Evolutionary conservation across 331 rosid genomes (phyloP).

Genomic region (Acacia concinna): DNA sequence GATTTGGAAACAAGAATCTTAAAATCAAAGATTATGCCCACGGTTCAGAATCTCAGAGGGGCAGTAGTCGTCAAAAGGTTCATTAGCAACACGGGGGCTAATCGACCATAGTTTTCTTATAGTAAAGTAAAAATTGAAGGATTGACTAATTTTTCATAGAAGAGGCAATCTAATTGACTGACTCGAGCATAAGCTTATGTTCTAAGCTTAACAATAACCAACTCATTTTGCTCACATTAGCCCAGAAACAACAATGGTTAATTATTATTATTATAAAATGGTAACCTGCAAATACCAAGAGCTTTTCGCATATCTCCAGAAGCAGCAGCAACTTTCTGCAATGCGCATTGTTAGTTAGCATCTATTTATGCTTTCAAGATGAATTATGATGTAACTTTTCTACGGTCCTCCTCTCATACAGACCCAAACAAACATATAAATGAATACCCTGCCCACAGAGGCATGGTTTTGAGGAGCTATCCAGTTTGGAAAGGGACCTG

Average conservation of each 20-base stretch:
- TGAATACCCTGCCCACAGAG: neutral
- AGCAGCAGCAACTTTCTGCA: conserved; percentile 95
- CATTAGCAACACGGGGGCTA: neutral
- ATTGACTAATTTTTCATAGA: neutral
- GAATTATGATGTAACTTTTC: neutral
- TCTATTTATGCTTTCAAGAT: conserved; percentile 7
- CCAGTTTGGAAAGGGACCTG: neutral
- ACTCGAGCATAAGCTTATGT: neutral
- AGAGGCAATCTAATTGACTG: neutral
- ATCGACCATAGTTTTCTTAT: neutral
- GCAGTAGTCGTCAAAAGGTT: neutral
- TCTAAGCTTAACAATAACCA: neutral
- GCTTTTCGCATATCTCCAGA: conserved; percentile 98
- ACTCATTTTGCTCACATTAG: neutral
- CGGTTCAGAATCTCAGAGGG: neutral
- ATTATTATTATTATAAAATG: conserved; percentile 7
- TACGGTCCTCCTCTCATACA: neutral
- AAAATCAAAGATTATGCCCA: neutral
- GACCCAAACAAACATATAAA: neutral
- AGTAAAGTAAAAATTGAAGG: neutral
- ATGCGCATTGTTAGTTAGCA: conserved; percentile 23
- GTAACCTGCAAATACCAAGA: conserved; percentile 76
- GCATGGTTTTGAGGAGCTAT: neutral
- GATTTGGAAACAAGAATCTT: neutral
- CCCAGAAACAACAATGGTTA: neutral